These are phyloP conservation scores for Cladobotryum mycophilum DNA, from an alignment of 2,329 filamentous ascomycete species.

Conservation along the genomic window DNA sequence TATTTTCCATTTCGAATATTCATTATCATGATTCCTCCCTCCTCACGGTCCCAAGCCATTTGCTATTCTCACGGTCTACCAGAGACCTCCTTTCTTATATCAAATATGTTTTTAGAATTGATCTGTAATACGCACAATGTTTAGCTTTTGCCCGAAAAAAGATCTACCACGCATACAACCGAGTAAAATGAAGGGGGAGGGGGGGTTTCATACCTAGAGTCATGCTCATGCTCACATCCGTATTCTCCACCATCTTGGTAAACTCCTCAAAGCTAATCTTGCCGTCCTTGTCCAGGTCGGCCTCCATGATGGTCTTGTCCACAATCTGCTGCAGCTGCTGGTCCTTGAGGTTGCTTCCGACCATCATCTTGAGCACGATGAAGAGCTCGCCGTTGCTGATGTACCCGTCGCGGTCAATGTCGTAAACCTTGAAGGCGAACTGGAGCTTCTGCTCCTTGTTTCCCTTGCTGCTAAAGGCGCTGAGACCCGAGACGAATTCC, in stretches of 20 bases:
- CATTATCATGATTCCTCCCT: constrained; percentile 23
- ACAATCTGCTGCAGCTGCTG: constrained; percentile 99
- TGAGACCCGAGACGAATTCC: constrained; percentile 93
- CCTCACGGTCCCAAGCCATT: constrained; percentile 11
- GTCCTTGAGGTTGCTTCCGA: constrained; percentile 97
- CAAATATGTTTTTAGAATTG: constrained; percentile 15
- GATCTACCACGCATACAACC: neutral
- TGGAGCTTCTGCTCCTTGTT: constrained; percentile 98
- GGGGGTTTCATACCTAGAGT: constrained; percentile 50
- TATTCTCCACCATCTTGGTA: constrained; percentile 97
- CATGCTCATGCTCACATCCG: constrained; percentile 71
- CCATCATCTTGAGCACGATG: constrained; percentile 99
- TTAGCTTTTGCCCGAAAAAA: neutral
- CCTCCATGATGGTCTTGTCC: constrained; percentile 99
- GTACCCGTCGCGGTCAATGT: constrained; percentile 96
- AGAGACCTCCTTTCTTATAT: constrained; percentile 10
- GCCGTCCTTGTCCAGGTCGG: constrained; percentile 89
- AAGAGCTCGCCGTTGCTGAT: constrained; percentile 99
- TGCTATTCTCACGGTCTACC: constrained; percentile 13
- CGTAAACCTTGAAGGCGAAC: constrained; percentile 99
- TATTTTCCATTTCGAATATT: constrained; percentile 13
- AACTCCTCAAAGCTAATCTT: constrained; percentile 99
- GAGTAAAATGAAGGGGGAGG: neutral
- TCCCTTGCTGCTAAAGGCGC: constrained; percentile 93
- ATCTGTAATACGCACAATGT: constrained; percentile 12